Evolutionary conservation across 192 early-diverging fungal species (phyloP), one percentile per base, ranked within the genome.

Genomic region (Dimargaris xerosporica): DNA sequence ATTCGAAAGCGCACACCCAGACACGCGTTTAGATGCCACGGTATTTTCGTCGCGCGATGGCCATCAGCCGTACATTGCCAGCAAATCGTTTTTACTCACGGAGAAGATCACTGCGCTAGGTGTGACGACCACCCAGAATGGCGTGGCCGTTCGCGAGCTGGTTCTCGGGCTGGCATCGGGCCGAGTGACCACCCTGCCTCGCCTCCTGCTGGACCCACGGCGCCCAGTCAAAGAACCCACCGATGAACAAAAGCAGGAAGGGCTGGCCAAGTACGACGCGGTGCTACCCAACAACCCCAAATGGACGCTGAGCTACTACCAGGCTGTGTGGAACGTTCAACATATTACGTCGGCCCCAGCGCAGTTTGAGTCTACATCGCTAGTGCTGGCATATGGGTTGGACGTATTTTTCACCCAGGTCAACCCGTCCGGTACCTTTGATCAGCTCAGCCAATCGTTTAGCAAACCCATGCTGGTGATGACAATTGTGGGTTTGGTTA

Each of bases 371-470:
- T 96, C 93, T 23, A 99, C 96, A 9, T 84, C 93, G 16, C 73
- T 99, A 41, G 88, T 94, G 11, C 72, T 86, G 19, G 83, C 86
- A 0, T 96, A 85, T 68, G 96, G 96, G 17, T 76, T 91, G 46
- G 96, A 99, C 66, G 60, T 94, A 55, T 99, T 93, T 78, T 85
- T 88, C 62, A 87, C 84, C 5, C 82, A 85, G 44, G 75, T 82
- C 30, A 83, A 81, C 50, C 94, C 96, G 23, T 88, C 85, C 52
- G 88, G 89, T 65, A 81, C 84, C 7, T 99, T 99, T 75, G 96
- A 99, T 74, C 78, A 89, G 53, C 72, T 99, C 63, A 87, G 86
- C 71, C 88, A 93, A 68, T 84, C 88, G 62, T 99, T 99, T 74
- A 90, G 81, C 68, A 94, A 95, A 65, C 70, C 75, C 19, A 83